Evolutionary conservation across 106 monocot species (phyloP), one percentile per base, ranked within the genome.

Genomic region (Dendrobium nobile): DNA sequence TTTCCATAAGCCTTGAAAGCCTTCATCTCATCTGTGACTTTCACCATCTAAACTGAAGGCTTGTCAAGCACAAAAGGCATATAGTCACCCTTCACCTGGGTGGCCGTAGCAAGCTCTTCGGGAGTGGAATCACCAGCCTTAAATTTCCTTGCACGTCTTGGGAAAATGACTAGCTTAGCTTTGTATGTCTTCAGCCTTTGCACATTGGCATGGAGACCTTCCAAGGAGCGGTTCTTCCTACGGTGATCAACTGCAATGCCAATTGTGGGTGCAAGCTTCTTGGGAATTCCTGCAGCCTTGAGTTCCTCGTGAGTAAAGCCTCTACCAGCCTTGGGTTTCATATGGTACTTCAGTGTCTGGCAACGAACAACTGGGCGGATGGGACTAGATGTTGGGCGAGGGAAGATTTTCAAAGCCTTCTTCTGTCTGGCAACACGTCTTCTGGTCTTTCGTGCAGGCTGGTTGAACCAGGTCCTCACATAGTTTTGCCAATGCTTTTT

Each of bases 401-500:
- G 28, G 28, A 28, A 28, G 28, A 28, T 88, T 91, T 87, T 84
- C 26, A 87, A 85, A 54, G 88, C 88, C 64, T 91, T 89, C 79
- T 91, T 91, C 67, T 87, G 91, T 54, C 88, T 64, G 11, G 88
- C 90, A 77, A 84, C 78, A 9, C 91, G 67, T 83, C 91, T 86
- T 41, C 86, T 82, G 1, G 82, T 82, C 58, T 91, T 88, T 0
- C 88, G 59, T n/a, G 88, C 91, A 55, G 88, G 91, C 20, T 91
- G 91, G 33, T 91, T 86, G 67, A 91, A 91, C 91, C 86, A 91
- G 7, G 88, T 91, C 80, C 75, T 91, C 5, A 91, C 91, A 88
- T 86, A 91, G 40, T 88, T 86, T 76, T 91, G 91, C 88, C 91
- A 91, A 75, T 91, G 88, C 85, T 91, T 91, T 80, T 87, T 91